A percentile compares a stretch with the other conserved stretches of the same genome.
These are phyloP conservation scores for Fusarium cicatricum DNA, from an alignment of 2,329 filamentous ascomycete species.

Conservation along the genomic window DNA sequence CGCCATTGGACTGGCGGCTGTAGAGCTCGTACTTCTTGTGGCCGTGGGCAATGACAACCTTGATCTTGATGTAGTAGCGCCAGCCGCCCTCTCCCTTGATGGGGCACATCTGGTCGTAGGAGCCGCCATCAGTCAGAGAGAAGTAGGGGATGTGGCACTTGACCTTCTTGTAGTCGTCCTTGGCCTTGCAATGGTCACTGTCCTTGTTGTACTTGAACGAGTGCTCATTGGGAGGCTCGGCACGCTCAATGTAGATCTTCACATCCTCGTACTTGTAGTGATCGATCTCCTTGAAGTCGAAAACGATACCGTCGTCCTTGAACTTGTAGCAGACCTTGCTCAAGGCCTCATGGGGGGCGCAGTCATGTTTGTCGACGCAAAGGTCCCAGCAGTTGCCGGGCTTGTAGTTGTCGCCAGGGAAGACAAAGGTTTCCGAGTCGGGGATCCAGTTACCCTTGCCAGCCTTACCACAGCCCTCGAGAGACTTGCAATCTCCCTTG, in stretches of 20 bases:
- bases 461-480: constrained; percentile 36
- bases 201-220: constrained; percentile 37
- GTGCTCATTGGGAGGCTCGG: constrained; percentile 28
- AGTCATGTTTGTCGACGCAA: constrained; percentile 32
- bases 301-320: constrained; percentile 37
- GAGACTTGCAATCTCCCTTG: constrained; percentile 16
- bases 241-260: constrained; percentile 31
- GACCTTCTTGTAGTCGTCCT: constrained; percentile 34
- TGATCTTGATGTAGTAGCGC: constrained; percentile 42
- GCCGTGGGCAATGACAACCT: constrained; percentile 34
- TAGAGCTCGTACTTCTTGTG: constrained; percentile 36
- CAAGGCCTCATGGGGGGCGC: constrained; percentile 33
- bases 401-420: constrained; percentile 34
- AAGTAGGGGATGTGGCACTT: constrained; percentile 40
- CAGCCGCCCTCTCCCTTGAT: constrained; percentile 39
- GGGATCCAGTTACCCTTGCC: constrained; percentile 40
- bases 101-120: constrained; percentile 38
- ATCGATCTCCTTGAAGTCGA: constrained; percentile 36
- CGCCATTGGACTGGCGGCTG: constrained; percentile 34
- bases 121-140: constrained; percentile 37
- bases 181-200: constrained; percentile 35
- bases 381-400: constrained; percentile 38
- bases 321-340: constrained; percentile 40
- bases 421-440: constrained; percentile 38
- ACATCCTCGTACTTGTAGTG: constrained; percentile 44